Conservation (phyloP, 2,329 filamentous ascomycete species). For the Nemania sp. region DNA sequence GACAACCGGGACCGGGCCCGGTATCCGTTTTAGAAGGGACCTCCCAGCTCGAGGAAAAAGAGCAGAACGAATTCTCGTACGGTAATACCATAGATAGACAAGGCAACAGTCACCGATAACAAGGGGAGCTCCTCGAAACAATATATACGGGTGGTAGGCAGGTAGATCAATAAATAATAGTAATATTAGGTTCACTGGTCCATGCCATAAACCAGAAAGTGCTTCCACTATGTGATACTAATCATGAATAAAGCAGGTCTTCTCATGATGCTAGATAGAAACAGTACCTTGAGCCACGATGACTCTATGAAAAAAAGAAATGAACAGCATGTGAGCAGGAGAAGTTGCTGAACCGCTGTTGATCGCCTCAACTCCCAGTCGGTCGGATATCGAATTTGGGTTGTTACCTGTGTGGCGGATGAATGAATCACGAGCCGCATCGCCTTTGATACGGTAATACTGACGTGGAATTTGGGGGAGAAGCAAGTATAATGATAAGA, state of each 20-base stretch:
- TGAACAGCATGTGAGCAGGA: neutral
- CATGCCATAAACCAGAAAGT: conserved; percentile 2
- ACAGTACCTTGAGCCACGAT: neutral
- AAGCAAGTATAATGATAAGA: neutral
- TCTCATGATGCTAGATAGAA: neutral
- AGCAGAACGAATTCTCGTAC: neutral
- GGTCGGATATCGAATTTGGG: neutral
- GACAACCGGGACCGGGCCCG: conserved; percentile 1
- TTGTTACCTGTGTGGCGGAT: neutral
- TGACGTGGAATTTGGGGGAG: neutral
- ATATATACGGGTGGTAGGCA: neutral
- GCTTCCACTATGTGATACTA: conserved; percentile 31
- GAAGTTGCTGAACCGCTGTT: conserved; percentile 4
- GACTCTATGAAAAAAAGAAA: neutral
- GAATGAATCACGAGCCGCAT: neutral
- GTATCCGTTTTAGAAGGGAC: neutral
- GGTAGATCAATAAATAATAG: conserved; percentile 19
- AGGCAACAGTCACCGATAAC: conserved; percentile 23
- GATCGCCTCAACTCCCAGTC: conserved; percentile 7
- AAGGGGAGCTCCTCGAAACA: conserved; percentile 3
- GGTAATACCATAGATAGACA: conserved; percentile 2
- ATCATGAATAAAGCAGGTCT: conserved; percentile 13
- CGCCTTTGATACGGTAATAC: neutral
- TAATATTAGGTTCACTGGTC: conserved; percentile 27
- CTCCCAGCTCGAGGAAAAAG: neutral